These are phyloP conservation scores for Teunomyces pallodes DNA, from an alignment of 805 yeast species.

Conservation along the genomic window DNA sequence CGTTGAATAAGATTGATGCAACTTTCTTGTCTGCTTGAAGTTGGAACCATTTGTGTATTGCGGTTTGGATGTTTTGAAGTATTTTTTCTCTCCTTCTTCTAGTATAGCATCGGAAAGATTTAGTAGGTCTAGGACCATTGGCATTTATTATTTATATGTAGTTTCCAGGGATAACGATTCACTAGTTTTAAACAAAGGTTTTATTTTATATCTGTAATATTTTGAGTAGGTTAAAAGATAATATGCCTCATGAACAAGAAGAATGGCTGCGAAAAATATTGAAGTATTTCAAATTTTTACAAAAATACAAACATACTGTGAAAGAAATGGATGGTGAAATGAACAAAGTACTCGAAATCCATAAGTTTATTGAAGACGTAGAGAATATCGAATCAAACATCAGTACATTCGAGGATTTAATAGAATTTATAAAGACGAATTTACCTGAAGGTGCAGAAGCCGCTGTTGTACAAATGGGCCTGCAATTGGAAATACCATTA, in stretches of 20 bases:
- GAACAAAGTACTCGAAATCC: neutral
- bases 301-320: neutral
- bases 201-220: no score
- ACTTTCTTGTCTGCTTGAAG: slow-evolving; percentile 49
- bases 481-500: neutral
- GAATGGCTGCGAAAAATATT: neutral
- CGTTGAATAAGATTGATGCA: slow-evolving; percentile 85
- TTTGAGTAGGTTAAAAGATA: no score
- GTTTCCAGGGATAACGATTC: no score
- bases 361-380: neutral
- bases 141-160: neutral
- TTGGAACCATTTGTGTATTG: no score
- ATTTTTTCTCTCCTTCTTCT: neutral
- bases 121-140: neutral
- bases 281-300: neutral
- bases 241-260: no score
- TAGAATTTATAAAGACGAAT: neutral
- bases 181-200: no score
- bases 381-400: neutral
- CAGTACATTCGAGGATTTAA: neutral
- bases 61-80: neutral
- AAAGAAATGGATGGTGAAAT: no score
- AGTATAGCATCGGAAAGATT: neutral
- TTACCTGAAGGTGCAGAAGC: neutral
- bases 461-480: neutral